phyloP scores from a whole-genome alignment of 1,284 basidiomycete genomes.

The Trametes polyzona region DNA sequence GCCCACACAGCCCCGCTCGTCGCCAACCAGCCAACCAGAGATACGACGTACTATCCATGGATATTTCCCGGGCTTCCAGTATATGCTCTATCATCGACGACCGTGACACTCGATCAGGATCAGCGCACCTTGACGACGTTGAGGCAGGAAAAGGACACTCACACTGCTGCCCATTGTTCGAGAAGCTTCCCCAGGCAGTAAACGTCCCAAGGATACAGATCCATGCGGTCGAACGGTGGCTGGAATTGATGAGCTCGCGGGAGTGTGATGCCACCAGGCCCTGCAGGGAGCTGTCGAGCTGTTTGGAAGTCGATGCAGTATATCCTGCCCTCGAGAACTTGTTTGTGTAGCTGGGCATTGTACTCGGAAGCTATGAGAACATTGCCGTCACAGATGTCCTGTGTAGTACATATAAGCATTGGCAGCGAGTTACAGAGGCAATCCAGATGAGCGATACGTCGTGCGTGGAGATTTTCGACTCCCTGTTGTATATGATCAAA shows the following conservation, averaged over 20 bases:
- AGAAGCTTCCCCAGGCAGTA: neutral
- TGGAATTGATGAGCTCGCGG: neutral
- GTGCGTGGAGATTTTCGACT: neutral
- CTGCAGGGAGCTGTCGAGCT: neutral
- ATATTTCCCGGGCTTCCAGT: neutral
- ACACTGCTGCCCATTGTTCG: neutral
- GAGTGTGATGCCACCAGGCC: neutral
- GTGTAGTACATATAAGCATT: neutral
- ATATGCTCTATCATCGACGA: neutral
- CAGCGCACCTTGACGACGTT: too few relatives aligned
- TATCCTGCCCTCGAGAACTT: neutral
- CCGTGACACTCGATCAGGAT: too few relatives aligned
- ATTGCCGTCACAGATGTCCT: conserved; percentile 1
- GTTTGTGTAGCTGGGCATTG: neutral
- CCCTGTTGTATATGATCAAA: neutral
- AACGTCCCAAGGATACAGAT: conserved; percentile 4
- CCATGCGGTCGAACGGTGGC: neutral
- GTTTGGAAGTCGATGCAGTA: conserved; percentile 2
- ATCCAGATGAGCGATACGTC: neutral
- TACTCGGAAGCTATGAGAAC: neutral
- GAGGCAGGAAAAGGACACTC: too few relatives aligned
- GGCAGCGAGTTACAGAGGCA: neutral
- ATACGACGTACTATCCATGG: neutral
- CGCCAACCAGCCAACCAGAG: neutral
- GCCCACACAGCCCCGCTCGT: neutral